Evolutionary conservation across 331 rosid species (phyloP).

Genomic region (Telfairia occidentalis): DNA sequence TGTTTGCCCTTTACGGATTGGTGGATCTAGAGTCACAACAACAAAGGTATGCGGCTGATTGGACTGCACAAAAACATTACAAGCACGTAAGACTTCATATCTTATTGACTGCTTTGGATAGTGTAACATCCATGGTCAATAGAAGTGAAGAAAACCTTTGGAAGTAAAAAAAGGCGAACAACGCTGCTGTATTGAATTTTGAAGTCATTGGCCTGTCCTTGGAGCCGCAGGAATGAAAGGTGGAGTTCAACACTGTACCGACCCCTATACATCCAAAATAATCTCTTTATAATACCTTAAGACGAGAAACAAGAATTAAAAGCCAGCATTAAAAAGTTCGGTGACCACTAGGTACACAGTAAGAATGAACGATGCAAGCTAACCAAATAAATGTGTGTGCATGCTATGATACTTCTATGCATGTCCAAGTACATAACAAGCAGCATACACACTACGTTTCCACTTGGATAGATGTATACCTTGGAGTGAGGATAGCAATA

Average conservation of each 20-base stretch:
- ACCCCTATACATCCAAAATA: constrained; percentile 48
- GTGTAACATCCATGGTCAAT: background rate
- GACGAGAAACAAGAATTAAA: background rate
- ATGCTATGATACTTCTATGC: background rate
- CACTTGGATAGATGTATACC: constrained; percentile 34
- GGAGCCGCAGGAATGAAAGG: constrained; percentile 81
- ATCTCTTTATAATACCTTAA: constrained; percentile 13
- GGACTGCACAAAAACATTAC: constrained; percentile 47
- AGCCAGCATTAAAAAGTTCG: background rate
- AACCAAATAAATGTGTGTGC: background rate
- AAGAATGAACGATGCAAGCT: background rate
- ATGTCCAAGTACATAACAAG: background rate
- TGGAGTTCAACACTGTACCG: constrained; percentile 96
- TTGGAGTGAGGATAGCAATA: constrained; percentile 96
- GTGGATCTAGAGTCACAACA: constrained; percentile 87
- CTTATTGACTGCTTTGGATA: background rate
- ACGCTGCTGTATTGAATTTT: constrained; percentile 97
- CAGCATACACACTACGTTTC: background rate
- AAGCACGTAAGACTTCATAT: constrained; percentile 3
- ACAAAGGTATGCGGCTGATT: constrained; percentile 96
- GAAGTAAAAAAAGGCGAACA: constrained; percentile 88
- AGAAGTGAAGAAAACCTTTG: constrained; percentile 48
- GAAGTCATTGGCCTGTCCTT: constrained; percentile 97
- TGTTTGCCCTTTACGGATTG: constrained; percentile 97
- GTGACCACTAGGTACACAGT: background rate